Base-by-base conservation (phyloP, 23 red algal species). In the Gracilaria caudata region DNA sequence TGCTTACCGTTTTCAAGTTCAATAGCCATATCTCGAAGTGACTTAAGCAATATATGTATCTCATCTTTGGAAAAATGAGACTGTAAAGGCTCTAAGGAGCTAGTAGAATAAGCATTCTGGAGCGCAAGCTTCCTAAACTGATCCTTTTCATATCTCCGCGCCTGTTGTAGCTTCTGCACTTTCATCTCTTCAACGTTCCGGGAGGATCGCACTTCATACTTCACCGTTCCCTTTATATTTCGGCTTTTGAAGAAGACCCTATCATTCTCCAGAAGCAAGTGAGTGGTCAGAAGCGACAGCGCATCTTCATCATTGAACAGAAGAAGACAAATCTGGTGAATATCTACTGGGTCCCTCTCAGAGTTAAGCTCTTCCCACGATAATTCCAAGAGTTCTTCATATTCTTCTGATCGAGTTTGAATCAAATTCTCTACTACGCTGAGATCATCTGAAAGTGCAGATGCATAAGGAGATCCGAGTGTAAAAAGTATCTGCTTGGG, bases 401-500 rank as follows among this genome's bases (percentile, higher is more conserved):
- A 68, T 38, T 78, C 81, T 19, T 38, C 56, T 25, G 71, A 81
- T 32, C 21, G 65, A 47, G 63, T 43, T 75, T 46, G 56, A 45
- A 72, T 65, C 34, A 29, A 23, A 20, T 53, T 56, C 41, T 86
- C 68, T 39, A 86, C 53, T 6, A 21, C 21, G 11, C 26, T 54
- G 28, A 93, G 72, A 71, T 75, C 55, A 4, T 44, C 90, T 40
- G 56, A 19, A 20, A 44, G 51, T 29, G 63, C 21, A 17, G 46
- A 2, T 46, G 21, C 64, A 1, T 79, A 84, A 17, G 20, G 25
- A 30, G 59, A 68, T 39, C 73, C 38, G n/a, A 93, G 44, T 32
- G 77, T 53, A 24, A 80, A 86, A 23, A 72, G 47, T 73, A 93
- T 86, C 74, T 86, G 80, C 73, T 93, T 93, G 7, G 71, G 81